phyloP scores from a whole-genome alignment of 345 rosid species.

The Erodium maritimum region DNA sequence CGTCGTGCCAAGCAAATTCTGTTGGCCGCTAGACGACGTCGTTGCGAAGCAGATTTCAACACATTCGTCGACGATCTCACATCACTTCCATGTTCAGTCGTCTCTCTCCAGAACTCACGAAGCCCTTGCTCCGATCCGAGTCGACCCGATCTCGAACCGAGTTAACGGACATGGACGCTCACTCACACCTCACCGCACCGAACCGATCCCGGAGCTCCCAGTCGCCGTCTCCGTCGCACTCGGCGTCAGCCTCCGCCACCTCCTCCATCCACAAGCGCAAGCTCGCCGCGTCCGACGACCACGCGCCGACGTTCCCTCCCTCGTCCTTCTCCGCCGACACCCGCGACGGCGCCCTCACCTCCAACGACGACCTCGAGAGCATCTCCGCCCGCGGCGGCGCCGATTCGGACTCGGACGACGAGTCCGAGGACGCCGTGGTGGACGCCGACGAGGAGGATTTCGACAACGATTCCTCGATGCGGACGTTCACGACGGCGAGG shows the following conservation, averaged over 20 bases:
- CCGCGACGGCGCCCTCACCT: conserved; percentile 82
- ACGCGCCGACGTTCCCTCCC: conserved; percentile 67
- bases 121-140: conserved; percentile 4
- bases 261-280: conserved; percentile 93
- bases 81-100: too few species aligned
- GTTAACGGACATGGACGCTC: conserved; percentile 47
- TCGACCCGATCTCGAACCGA: too few species aligned
- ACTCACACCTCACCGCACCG: conserved; percentile 65
- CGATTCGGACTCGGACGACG: conserved; percentile 72
- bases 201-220: conserved; percentile 91
- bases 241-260: conserved; percentile 92
- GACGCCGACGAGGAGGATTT: conserved; percentile 70
- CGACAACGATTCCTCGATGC: conserved; percentile 74
- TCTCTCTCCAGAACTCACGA: too few species aligned
- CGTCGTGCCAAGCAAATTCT: too few species aligned
- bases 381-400: conserved; percentile 85
- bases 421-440: conserved; percentile 77
- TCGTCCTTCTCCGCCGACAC: conserved; percentile 89
- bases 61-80: too few species aligned
- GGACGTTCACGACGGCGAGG: conserved; percentile 74
- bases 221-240: conserved; percentile 86
- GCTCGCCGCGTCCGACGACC: conserved; percentile 67
- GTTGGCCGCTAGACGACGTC: too few species aligned
- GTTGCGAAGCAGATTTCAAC: too few species aligned
- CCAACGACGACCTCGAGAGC: conserved; percentile 96